Percentiles rank a stretch among this genome's conserved stretches.
Evolutionary conservation across 768 basidiomycete species (phyloP).

Genomic region (Tylopilus rubrobrunneus): DNA sequence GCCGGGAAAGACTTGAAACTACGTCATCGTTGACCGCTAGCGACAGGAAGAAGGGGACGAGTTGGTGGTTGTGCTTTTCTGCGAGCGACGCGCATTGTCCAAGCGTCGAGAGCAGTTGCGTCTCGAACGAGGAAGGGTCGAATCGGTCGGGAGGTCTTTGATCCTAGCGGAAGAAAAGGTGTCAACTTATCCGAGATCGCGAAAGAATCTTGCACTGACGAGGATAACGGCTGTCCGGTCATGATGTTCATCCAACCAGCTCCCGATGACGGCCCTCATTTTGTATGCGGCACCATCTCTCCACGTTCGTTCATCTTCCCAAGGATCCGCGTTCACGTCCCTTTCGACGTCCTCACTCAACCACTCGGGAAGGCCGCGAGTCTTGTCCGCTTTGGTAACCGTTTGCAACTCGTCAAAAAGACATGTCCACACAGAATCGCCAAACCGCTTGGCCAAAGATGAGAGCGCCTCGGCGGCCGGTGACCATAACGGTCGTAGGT

Average conservation of each 20-base stretch:
- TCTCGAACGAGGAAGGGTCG: conserved; percentile 72
- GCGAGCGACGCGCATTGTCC: conserved; percentile 66
- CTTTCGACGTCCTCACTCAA: conserved; percentile 22
- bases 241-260: conserved; percentile 40
- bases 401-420: conserved; percentile 60
- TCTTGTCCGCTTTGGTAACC: conserved; percentile 15
- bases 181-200: neutral
- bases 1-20: conserved; percentile 45
- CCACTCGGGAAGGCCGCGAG: conserved; percentile 20
- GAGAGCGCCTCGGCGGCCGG: conserved; percentile 71
- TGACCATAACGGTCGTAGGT: conserved; percentile 85
- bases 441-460: conserved; percentile 49
- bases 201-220: conserved; percentile 22
- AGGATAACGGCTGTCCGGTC: conserved; percentile 32
- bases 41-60: conserved; percentile 79
- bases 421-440: conserved; percentile 67
- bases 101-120: conserved; percentile 70
- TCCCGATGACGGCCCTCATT: conserved; percentile 42
- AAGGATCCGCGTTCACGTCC: conserved; percentile 29
- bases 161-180: conserved; percentile 16
- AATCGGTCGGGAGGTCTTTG: conserved; percentile 53
- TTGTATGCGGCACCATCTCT: conserved; percentile 71
- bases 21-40: conserved; percentile 33
- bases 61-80: conserved; percentile 84
- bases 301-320: conserved; percentile 75